These are phyloP conservation scores for Kitagawia praeruptora DNA, from an alignment of 129 eudicot species.

Conservation along the genomic window DNA sequence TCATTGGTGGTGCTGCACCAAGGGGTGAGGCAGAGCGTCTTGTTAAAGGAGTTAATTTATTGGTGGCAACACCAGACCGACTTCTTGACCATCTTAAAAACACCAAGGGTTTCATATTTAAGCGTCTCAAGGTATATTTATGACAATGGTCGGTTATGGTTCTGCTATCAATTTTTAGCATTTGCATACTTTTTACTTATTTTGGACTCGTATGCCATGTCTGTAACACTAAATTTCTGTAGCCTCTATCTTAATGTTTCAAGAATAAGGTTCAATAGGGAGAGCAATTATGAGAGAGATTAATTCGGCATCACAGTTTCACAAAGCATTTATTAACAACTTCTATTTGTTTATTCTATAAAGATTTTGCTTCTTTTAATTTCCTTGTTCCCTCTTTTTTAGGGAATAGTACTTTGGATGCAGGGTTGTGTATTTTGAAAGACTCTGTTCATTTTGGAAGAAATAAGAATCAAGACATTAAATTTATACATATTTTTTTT, in stretches of 20 bases:
- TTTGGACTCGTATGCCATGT: neutral
- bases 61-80: constrained; percentile 87
- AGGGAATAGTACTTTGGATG: too few relatives aligned
- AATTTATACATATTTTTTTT: too few relatives aligned
- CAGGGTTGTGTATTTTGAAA: too few relatives aligned
- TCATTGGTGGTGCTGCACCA: constrained; percentile 70
- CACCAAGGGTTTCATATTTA: constrained; percentile 80
- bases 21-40: constrained; percentile 79
- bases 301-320: neutral
- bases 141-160: neutral
- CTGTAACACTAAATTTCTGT: neutral
- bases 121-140: constrained; percentile 54
- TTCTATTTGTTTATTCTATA: neutral
- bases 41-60: constrained; percentile 74
- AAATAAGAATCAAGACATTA: too few relatives aligned
- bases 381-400: too few relatives aligned
- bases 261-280: neutral
- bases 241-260: neutral
- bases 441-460: too few relatives aligned
- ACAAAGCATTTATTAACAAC: neutral
- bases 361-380: too few relatives aligned
- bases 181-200: neutral
- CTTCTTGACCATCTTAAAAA: constrained; percentile 91
- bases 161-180: neutral
- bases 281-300: neutral